A percentile compares a stretch with the other conserved stretches of the same genome.
phyloP scores from a whole-genome alignment of 306 rosid genomes.

The Trichosanthes truncata region DNA sequence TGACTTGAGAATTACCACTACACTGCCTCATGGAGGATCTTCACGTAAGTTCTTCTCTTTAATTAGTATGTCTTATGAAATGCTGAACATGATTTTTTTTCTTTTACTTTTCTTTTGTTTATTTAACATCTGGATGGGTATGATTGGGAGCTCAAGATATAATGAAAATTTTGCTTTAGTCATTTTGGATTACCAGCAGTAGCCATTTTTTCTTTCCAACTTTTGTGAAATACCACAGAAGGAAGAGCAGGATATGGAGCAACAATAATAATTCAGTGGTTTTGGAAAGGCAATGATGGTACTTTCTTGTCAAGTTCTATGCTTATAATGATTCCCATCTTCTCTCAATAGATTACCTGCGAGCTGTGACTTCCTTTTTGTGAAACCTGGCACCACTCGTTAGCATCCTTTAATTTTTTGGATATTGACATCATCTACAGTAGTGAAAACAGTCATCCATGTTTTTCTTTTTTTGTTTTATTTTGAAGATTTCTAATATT shows the following conservation, averaged over 20 bases:
- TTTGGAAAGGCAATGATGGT: background rate
- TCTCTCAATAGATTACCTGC: background rate
- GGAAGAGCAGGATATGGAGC: background rate
- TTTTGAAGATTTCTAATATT: too few species aligned
- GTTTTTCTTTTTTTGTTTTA: background rate
- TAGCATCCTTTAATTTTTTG: background rate
- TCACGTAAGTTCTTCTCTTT: slow-evolving; percentile 3
- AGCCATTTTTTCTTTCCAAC: background rate
- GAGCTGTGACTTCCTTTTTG: background rate
- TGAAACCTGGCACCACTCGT: background rate
- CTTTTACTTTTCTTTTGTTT: background rate
- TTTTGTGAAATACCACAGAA: background rate
- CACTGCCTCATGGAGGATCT: background rate
- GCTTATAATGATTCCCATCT: background rate
- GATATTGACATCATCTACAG: background rate
- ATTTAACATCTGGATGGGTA: background rate
- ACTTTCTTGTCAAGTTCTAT: background rate
- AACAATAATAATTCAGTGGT: background rate
- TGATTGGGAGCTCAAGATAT: background rate
- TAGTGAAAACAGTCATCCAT: background rate
- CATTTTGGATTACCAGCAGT: background rate
- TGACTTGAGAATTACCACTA: background rate
- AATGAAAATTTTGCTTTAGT: background rate
- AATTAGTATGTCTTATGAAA: background rate
- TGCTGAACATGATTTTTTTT: background rate